Evolutionary conservation across 352 stramenopile genomes (phyloP), one percentile per base, ranked within the genome.

Genomic region (Globisporangium middletonii): DNA sequence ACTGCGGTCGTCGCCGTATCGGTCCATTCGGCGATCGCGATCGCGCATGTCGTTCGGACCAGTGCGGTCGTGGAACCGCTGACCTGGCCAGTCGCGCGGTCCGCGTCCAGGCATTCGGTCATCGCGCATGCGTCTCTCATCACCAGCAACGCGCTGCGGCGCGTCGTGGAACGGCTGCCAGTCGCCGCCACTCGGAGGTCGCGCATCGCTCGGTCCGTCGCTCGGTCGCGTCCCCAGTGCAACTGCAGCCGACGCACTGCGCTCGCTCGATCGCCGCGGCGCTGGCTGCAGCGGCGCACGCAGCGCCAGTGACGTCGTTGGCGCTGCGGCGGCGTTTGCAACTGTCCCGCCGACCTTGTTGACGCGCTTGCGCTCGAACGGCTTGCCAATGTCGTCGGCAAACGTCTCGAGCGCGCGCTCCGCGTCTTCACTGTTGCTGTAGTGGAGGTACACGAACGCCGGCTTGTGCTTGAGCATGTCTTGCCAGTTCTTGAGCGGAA

Each of bases 401-500:
- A 82, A 82, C 18, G 59, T 53, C 30, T 66, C 53, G 16, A 68
- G 67, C 33, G 77, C 77, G 50, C 65, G 60, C 38, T 72, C 65
- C 3, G 71, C 70, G 42, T 80, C 77, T 49, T 84, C 77, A 8
- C 71, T 70, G 48, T 87, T 83, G 43, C 71, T 67, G 46, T 81
- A 87, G 44, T 85, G 77, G 13, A 85, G 41, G 27, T 72, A 80
- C 15, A 87, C 64, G 2, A 65, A 50, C 4, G 56, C 65, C 15
- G 61, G 45, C 27, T 71, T 47, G 45, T 79, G 65, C 15, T 65
- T 71, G 15, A 79, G 64, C 52, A 73, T 68, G 23, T 59, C 55
- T 51, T 80, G 72, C 77, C 77, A 87, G n/a, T 79, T 81, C 28
- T 83, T 73, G 27, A 69, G 72, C 53, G 68, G 59, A 15, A 87